A percentile compares a stretch with the other conserved stretches of the same genome.
These are phyloP conservation scores for Staphylotrichum tortipilum DNA, from an alignment of 495 filamentous ascomycete genomes.

Conservation along the genomic window DNA sequence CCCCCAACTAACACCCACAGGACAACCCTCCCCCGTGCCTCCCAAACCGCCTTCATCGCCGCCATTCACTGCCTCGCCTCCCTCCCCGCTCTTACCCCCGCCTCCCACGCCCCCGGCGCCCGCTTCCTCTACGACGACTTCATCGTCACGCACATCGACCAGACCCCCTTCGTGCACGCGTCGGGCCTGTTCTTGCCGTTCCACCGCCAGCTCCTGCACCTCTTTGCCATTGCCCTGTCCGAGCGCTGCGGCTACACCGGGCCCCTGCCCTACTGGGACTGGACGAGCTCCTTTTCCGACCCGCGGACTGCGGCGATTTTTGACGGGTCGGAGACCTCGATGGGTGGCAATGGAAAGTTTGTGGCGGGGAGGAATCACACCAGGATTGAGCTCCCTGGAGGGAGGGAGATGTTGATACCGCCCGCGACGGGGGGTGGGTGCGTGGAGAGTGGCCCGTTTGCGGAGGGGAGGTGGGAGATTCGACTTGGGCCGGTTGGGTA, in stretches of 20 bases:
- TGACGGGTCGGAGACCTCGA: conserved; percentile 45
- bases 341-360: conserved; percentile 48
- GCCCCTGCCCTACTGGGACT: conserved; percentile 48
- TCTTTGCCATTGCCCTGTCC: conserved; percentile 53
- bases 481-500: conserved; percentile 5
- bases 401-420: conserved; percentile 13
- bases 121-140: conserved; percentile 52
- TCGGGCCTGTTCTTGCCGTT: conserved; percentile 54
- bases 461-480: neutral
- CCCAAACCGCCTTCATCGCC: conserved; percentile 46
- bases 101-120: conserved; percentile 13
- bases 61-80: conserved; percentile 53
- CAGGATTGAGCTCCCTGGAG: neutral
- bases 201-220: conserved; percentile 55
- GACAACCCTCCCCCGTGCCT: conserved; percentile 33
- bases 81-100: conserved; percentile 15
- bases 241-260: conserved; percentile 59
- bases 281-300: conserved; percentile 37
- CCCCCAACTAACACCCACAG: conserved; percentile 21
- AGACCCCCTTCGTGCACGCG: conserved; percentile 48
- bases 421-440: conserved; percentile 36
- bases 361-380: conserved; percentile 18
- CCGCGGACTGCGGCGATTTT: conserved; percentile 46
- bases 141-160: conserved; percentile 51
- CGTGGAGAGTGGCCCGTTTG: conserved; percentile 14